Evolutionary conservation across 73 alveolate species (phyloP).

Genomic region (Uronychia setigera): DNA sequence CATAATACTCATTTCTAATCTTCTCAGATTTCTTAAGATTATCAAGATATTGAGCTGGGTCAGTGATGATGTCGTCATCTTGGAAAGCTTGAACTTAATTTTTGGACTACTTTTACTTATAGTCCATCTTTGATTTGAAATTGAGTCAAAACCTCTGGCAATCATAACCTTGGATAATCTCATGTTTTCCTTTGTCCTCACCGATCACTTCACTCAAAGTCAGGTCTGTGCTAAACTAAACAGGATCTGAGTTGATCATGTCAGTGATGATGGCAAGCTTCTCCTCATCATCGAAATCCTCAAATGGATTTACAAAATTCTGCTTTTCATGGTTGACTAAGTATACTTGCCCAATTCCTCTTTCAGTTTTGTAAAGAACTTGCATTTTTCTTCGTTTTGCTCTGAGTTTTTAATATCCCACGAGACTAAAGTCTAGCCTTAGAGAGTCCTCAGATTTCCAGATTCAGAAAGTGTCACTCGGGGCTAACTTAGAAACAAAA

Average conservation of each 20-base stretch:
- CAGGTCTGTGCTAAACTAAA: too few relatives aligned
- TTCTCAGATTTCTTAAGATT: too few relatives aligned
- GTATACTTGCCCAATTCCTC: neutral
- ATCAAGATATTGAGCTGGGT: too few relatives aligned
- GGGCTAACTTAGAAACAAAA: slow-evolving; percentile 79
- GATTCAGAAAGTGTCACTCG: slow-evolving; percentile 79
- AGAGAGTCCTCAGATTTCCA: slow-evolving; percentile 80
- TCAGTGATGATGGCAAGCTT: slow-evolving; percentile 77
- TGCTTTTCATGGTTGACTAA: slow-evolving; percentile 61
- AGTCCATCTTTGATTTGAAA: too few relatives aligned
- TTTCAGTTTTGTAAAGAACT: slow-evolving; percentile 61
- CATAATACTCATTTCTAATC: too few relatives aligned
- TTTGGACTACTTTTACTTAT: too few relatives aligned
- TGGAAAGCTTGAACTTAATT: too few relatives aligned
- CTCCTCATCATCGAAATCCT: slow-evolving; percentile 88
- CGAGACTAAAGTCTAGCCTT: slow-evolving; percentile 85
- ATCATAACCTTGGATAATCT: too few relatives aligned
- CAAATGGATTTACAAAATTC: slow-evolving; percentile 73
- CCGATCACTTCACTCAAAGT: too few relatives aligned
- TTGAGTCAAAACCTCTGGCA: too few relatives aligned
- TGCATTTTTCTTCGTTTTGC: slow-evolving; percentile 80
- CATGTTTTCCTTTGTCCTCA: too few relatives aligned
- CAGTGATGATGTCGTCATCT: too few relatives aligned
- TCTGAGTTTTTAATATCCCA: slow-evolving; percentile 70
- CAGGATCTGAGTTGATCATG: slow-evolving; percentile 79